phyloP scores from a whole-genome alignment of 192 early-diverging fungal genomes.

The Funneliformis mosseae region DNA sequence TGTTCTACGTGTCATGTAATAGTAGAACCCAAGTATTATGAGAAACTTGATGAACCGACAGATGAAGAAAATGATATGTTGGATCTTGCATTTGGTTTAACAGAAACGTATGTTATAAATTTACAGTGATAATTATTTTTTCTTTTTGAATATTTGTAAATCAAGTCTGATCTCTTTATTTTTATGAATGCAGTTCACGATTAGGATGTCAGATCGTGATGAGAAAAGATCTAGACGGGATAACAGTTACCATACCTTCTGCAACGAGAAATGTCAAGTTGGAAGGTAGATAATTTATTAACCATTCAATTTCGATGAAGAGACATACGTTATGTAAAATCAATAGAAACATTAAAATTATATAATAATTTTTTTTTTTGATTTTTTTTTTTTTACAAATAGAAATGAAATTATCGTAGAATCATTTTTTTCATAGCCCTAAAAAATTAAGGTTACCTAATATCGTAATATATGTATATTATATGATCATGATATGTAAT shows the following conservation, averaged over 20 bases:
- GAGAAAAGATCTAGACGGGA: constrained; percentile 83
- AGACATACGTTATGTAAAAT: too few species aligned
- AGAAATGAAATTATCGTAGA: neutral
- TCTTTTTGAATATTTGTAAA: neutral
- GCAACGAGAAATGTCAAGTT: constrained; percentile 75
- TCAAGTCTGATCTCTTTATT: neutral
- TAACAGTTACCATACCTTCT: constrained; percentile 84
- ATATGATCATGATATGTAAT: too few species aligned
- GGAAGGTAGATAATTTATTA: constrained; percentile 17
- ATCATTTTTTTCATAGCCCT: neutral
- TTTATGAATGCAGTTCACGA: constrained; percentile 63
- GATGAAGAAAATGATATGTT: constrained; percentile 99
- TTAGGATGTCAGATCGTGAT: constrained; percentile 93
- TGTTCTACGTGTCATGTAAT: constrained; percentile 97
- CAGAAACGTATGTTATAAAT: constrained; percentile 77
- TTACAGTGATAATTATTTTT: neutral
- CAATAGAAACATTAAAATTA: too few species aligned
- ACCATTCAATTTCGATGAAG: too few species aligned
- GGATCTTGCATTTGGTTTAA: constrained; percentile 94
- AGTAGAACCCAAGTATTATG: constrained; percentile 76
- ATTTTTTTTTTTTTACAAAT: neutral
- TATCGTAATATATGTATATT: too few species aligned
- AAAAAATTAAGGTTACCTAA: too few species aligned
- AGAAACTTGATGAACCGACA: constrained; percentile 86
- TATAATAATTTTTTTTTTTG: too few species aligned